These are phyloP conservation scores for Gossypium schwendimanii DNA, from an alignment of 441 rosid genomes.

Conservation along the genomic window DNA sequence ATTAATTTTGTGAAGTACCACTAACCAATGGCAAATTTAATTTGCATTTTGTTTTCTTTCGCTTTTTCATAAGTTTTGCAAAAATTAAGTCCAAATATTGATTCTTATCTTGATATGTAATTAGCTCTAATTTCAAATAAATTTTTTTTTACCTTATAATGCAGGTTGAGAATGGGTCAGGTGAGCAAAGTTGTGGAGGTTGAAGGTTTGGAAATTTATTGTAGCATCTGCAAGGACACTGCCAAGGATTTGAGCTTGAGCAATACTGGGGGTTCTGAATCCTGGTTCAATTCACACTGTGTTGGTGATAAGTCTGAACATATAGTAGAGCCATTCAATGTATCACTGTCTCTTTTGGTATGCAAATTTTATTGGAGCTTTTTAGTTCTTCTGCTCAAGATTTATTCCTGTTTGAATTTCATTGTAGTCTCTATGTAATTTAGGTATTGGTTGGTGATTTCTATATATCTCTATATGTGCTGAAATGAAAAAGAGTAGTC, in stretches of 20 bases:
- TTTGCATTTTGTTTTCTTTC: neutral
- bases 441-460: neutral
- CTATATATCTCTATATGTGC: neutral
- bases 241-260: slow-evolving; percentile 29
- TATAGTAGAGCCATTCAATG: slow-evolving; percentile 57
- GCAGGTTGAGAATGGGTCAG: slow-evolving; percentile 55
- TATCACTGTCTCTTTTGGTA: slow-evolving; percentile 63
- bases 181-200: slow-evolving; percentile 64
- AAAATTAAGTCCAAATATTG: neutral
- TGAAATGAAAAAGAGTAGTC: neutral
- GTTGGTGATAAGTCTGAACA: slow-evolving; percentile 40
- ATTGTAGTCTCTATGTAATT: neutral
- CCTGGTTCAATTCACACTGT: slow-evolving; percentile 32
- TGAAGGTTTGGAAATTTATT: slow-evolving; percentile 72
- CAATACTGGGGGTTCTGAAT: slow-evolving; percentile 29
- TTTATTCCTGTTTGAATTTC: neutral
- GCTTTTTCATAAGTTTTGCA: neutral
- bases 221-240: slow-evolving; percentile 40
- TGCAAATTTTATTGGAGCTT: slow-evolving; percentile 19
- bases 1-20: neutral
- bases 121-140: neutral
- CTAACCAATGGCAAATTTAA: neutral
- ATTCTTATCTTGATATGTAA: neutral
- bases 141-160: neutral
- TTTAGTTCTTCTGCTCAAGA: neutral